phyloP scores from a whole-genome alignment of 75 land plant genomes.

The Larix kaempferi region DNA sequence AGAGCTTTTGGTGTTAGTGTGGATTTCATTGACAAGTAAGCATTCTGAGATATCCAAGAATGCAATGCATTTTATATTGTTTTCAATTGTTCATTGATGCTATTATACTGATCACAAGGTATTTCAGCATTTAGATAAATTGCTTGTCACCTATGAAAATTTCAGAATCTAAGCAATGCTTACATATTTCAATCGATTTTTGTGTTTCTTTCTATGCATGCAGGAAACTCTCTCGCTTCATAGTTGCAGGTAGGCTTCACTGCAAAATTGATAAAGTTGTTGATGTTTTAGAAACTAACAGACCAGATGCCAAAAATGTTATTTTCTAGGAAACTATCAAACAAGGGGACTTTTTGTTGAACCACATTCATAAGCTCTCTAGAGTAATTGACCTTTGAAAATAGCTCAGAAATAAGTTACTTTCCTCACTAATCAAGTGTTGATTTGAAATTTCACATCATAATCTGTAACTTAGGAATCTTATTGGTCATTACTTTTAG shows the following conservation, averaged over 20 bases:
- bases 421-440: too few relatives aligned
- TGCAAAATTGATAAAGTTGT: conserved; percentile 98
- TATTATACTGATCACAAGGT: too few relatives aligned
- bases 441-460: too few relatives aligned
- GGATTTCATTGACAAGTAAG: conserved; percentile 90
- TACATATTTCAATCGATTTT: not conserved
- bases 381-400: conserved; percentile 90
- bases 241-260: conserved; percentile 93
- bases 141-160: too few relatives aligned
- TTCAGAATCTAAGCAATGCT: not conserved
- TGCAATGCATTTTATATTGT: not conserved
- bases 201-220: not conserved
- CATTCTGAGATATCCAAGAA: conserved; percentile 4
- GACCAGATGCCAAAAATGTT: conserved; percentile 97
- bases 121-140: too few relatives aligned
- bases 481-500: too few relatives aligned
- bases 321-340: conserved; percentile 94
- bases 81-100: not conserved
- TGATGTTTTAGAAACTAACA: conserved; percentile 89
- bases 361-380: conserved; percentile 94
- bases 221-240: conserved; percentile 93
- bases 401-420: too few relatives aligned
- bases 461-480: too few relatives aligned
- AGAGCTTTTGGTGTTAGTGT: conserved; percentile 93
- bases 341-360: conserved; percentile 93